phyloP scores from a whole-genome alignment of 768 basidiomycete genomes.

The Mycena maculata region DNA sequence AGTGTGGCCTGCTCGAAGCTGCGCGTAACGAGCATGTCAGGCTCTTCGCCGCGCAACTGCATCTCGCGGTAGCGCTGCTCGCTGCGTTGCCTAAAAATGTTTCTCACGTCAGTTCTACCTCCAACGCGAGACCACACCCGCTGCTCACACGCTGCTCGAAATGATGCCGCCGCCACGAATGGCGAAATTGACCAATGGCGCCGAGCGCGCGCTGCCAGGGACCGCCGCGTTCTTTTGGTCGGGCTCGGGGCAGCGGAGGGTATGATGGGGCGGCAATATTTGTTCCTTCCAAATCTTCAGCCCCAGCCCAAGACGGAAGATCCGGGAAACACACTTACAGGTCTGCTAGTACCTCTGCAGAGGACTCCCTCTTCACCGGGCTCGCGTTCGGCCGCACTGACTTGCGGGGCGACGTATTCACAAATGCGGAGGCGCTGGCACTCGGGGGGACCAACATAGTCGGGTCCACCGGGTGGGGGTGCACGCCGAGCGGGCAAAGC shows the following conservation, averaged over 20 bases:
- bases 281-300: no score
- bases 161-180: constrained; percentile 4
- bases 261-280: neutral
- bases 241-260: neutral
- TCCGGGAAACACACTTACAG: no score
- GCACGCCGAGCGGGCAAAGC: neutral
- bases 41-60: constrained; percentile 11
- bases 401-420: neutral
- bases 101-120: neutral
- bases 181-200: neutral
- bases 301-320: no score
- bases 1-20: neutral
- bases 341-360: neutral
- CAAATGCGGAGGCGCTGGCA: neutral
- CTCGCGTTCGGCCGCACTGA: no score
- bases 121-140: neutral
- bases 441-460: no score
- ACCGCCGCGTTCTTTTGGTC: neutral
- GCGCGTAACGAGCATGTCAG: constrained; percentile 4
- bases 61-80: neutral
- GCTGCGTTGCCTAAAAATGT: neutral
- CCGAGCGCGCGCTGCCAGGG: neutral
- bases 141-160: constrained; percentile 12
- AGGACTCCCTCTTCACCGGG: neutral
- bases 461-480: neutral